These are phyloP conservation scores for Flaveria linearis DNA, from an alignment of 129 eudicot genomes.

Conservation along the genomic window DNA sequence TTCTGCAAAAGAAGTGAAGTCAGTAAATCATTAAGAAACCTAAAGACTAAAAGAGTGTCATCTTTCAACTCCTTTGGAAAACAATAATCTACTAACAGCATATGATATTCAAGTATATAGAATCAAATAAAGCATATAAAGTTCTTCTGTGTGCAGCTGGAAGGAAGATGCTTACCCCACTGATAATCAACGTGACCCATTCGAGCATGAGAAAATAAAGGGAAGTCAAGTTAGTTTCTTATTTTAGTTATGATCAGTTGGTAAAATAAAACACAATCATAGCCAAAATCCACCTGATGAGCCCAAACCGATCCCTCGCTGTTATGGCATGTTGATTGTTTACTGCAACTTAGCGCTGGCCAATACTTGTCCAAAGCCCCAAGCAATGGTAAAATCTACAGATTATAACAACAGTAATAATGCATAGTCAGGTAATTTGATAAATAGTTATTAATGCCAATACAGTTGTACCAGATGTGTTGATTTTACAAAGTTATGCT, in stretches of 20 bases:
- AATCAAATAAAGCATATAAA: not conserved
- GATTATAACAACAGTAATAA: constrained; percentile 21
- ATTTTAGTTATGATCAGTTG: constrained; percentile 1
- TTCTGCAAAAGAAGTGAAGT: constrained; percentile 53
- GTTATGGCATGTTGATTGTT: constrained; percentile 65
- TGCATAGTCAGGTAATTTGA: constrained; percentile 14
- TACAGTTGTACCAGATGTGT: too few species aligned
- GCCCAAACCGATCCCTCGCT: constrained; percentile 85
- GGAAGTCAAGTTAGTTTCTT: constrained; percentile 43
- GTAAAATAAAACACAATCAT: constrained; percentile 5
- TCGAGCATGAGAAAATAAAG: constrained; percentile 42
- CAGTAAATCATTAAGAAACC: constrained; percentile 18
- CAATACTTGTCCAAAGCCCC: constrained; percentile 67
- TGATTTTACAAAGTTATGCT: too few species aligned
- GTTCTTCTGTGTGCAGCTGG: not conserved
- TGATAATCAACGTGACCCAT: constrained; percentile 40
- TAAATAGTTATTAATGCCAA: not conserved
- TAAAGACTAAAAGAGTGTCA: not conserved
- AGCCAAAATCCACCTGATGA: constrained; percentile 66
- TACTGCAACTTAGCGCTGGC: constrained; percentile 86
- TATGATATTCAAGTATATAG: constrained; percentile 6
- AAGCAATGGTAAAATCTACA: constrained; percentile 70
- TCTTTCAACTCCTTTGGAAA: not conserved
- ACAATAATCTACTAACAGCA: constrained; percentile 7
- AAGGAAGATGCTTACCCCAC: constrained; percentile 81